phyloP scores from a whole-genome alignment of 192 early-diverging fungal species.

The Backusella tarrabulga region DNA sequence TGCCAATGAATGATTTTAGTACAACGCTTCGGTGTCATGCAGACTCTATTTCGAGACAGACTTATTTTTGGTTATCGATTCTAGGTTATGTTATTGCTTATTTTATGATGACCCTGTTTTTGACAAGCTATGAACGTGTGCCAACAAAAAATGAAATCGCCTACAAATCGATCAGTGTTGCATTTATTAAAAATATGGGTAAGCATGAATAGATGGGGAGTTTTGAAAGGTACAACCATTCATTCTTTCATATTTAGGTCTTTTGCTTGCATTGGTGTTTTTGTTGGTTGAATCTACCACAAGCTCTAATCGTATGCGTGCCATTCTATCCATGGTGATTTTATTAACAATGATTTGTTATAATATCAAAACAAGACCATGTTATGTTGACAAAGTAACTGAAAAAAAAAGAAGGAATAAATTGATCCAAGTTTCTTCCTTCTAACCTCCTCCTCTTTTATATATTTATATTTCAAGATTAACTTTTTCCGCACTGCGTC shows the following conservation, averaged over 20 bases:
- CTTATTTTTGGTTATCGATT: constrained; percentile 60
- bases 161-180: constrained; percentile 70
- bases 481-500: constrained; percentile 71
- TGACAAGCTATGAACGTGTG: constrained; percentile 70
- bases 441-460: background rate
- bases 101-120: constrained; percentile 63
- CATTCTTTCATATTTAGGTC: constrained; percentile 30
- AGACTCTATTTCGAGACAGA: constrained; percentile 46
- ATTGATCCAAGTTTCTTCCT: background rate
- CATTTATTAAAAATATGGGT: constrained; percentile 72
- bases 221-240: background rate
- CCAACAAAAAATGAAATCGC: constrained; percentile 69
- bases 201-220: background rate
- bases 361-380: constrained; percentile 68
- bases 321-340: constrained; percentile 66
- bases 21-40: constrained; percentile 45
- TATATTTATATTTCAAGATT: constrained; percentile 38
- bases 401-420: background rate
- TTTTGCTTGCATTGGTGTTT: constrained; percentile 68
- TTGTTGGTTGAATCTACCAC: constrained; percentile 59
- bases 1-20: constrained; percentile 18
- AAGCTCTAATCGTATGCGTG: constrained; percentile 56
- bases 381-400: constrained; percentile 63
- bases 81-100: constrained; percentile 64
- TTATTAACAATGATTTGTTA: constrained; percentile 70